phyloP scores from a whole-genome alignment of 768 basidiomycete species.

The Nidula microcarpa region DNA sequence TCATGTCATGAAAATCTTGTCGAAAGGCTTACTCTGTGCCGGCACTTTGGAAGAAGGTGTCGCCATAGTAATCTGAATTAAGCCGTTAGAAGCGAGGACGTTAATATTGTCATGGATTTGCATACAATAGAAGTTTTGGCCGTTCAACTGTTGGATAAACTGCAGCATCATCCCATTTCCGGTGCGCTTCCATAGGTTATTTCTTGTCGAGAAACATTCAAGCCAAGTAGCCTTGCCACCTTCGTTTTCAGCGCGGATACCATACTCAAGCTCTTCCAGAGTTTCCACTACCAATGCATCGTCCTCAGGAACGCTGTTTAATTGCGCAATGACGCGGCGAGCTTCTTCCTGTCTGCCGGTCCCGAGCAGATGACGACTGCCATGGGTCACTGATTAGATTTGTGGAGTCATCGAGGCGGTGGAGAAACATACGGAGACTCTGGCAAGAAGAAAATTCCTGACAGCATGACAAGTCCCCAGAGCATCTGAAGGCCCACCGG shows the following conservation, averaged over 20 bases:
- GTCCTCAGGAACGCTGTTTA: conserved; percentile 62
- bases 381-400: not conserved
- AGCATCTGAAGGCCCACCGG: conserved; percentile 74
- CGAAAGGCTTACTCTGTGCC: conserved; percentile 48
- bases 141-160: conserved; percentile 78
- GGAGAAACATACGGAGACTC: conserved; percentile 62
- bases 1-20: too few species aligned
- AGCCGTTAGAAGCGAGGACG: conserved; percentile 6
- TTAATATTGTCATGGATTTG: not conserved
- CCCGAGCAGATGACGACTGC: conserved; percentile 71
- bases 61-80: conserved; percentile 69
- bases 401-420: not conserved
- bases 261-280: conserved; percentile 62
- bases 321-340: conserved; percentile 54
- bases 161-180: conserved; percentile 81
- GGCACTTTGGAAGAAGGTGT: conserved; percentile 76
- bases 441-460: conserved; percentile 72
- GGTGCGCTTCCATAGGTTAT: conserved; percentile 71
- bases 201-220: conserved; percentile 72
- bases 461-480: conserved; percentile 65
- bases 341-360: conserved; percentile 51
- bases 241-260: conserved; percentile 70
- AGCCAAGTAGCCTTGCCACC: conserved; percentile 78
- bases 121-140: conserved; percentile 79
- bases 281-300: conserved; percentile 56